A percentile compares a stretch with the other conserved stretches of the same genome.
Conservation (phyloP, 2,329 filamentous ascomycete genomes). For the Paraphaeosphaeria sporulosa region DNA sequence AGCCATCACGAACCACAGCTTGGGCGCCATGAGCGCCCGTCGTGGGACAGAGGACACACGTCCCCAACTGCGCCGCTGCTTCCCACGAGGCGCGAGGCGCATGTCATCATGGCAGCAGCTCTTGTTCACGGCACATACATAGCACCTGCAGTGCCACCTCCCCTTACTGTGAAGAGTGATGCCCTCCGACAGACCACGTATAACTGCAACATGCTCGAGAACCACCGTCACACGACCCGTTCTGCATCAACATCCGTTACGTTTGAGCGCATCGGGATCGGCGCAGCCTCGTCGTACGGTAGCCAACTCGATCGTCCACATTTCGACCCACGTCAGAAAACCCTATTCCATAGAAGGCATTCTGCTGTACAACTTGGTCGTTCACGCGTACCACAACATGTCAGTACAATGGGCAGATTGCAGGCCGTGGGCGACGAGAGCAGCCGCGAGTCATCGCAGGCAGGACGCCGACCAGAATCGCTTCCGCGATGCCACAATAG, state of each 20-base stretch:
- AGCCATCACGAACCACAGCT: conserved; percentile 33
- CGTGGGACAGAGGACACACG: conserved; percentile 24
- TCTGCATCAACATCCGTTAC: not conserved
- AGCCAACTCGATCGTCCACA: not conserved
- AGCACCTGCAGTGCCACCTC: not conserved
- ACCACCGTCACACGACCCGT: conserved; percentile 9
- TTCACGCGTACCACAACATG: not conserved
- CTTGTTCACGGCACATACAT: not conserved
- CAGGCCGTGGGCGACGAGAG: conserved; percentile 24
- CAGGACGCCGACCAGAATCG: conserved; percentile 10
- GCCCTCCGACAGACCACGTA: conserved; percentile 6
- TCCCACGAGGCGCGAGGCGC: conserved; percentile 26
- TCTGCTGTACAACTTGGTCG: not conserved
- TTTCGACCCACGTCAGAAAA: too few species aligned
- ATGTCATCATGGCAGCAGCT: conserved; percentile 26
- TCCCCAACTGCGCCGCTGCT: conserved; percentile 20
- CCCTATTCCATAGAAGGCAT: too few species aligned
- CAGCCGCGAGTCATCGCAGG: conserved; percentile 22
- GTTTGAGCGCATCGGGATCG: conserved; percentile 7
- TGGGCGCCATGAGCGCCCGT: conserved; percentile 32
- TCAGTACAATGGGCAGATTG: conserved; percentile 17
- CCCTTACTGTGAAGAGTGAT: conserved; percentile 12
- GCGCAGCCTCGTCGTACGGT: conserved; percentile 7
- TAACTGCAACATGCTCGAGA: not conserved
- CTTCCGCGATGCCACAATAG: conserved; percentile 37